Conservation (phyloP, 768 basidiomycete species). For the Dacryopinax spathularia region DNA sequence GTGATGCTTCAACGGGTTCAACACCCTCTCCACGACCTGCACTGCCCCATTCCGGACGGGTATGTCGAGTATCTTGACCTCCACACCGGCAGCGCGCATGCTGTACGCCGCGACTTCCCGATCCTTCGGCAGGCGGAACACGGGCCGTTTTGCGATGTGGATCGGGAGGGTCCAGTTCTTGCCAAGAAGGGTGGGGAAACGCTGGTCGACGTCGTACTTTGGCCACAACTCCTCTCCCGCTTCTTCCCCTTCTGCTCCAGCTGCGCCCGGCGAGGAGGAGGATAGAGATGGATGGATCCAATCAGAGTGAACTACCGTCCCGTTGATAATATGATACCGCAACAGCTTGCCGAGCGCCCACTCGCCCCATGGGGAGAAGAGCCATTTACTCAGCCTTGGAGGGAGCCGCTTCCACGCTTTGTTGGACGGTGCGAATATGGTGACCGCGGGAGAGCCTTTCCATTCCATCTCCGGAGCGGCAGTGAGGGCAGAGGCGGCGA, state of each 20-base stretch:
- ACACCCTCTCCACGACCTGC: neutral
- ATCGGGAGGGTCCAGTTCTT: neutral
- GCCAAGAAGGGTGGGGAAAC: neutral
- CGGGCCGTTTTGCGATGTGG: neutral
- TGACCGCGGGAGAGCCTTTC: slow-evolving; percentile 5
- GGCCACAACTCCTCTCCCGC: neutral
- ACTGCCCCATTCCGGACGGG: neutral
- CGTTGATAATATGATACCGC: slow-evolving; percentile 38
- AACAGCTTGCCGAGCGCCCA: slow-evolving; percentile 39
- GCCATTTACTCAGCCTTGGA: slow-evolving; percentile 35
- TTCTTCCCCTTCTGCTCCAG: neutral
- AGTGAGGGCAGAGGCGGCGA: neutral
- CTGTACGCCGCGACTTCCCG: neutral
- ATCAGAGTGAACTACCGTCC: neutral
- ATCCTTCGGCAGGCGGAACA: neutral
- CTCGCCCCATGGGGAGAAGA: slow-evolving; percentile 48
- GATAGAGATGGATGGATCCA: neutral
- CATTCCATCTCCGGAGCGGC: neutral
- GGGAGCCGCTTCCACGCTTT: slow-evolving; percentile 32
- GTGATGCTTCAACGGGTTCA: neutral
- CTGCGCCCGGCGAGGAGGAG: neutral
- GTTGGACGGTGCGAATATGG: slow-evolving; percentile 25
- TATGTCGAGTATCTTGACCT: neutral
- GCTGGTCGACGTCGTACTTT: neutral
- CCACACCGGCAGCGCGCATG: neutral